Conservation (phyloP, 345 rosid genomes). For the Noccaea bulbosa region DNA sequence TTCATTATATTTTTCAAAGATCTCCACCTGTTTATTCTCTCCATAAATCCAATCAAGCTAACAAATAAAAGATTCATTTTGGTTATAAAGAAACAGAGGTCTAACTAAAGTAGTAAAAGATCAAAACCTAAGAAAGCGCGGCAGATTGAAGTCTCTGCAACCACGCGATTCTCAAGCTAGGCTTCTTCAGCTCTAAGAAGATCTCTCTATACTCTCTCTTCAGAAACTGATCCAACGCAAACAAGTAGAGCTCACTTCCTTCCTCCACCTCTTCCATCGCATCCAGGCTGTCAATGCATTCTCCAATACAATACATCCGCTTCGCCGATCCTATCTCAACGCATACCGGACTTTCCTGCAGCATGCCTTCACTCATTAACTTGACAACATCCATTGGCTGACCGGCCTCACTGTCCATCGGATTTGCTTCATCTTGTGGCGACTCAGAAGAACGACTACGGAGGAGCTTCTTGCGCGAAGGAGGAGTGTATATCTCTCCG, state of each 20-base stretch:
- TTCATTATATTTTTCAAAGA: no score
- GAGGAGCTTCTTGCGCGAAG: slow-evolving; percentile 35
- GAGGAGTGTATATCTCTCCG: slow-evolving; percentile 45
- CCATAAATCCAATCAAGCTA: no score
- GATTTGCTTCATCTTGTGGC: slow-evolving; percentile 18
- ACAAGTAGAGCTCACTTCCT: slow-evolving; percentile 56
- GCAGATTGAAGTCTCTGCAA: slow-evolving; percentile 49
- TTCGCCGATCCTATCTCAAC: slow-evolving; percentile 40
- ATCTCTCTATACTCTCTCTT: slow-evolving; percentile 63
- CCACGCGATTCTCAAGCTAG: slow-evolving; percentile 54
- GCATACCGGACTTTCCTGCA: slow-evolving; percentile 41
- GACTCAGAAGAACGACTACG: slow-evolving; percentile 36
- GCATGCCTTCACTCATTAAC: slow-evolving; percentile 36
- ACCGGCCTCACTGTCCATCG: not conserved
- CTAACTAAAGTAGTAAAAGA: not conserved
- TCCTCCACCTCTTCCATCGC: slow-evolving; percentile 52
- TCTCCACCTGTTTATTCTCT: not conserved
- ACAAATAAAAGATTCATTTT: not conserved
- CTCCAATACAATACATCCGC: slow-evolving; percentile 49
- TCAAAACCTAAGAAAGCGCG: slow-evolving; percentile 14
- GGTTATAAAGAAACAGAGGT: slow-evolving; percentile 21
- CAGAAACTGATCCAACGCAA: slow-evolving; percentile 57
- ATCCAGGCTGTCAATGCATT: slow-evolving; percentile 58
- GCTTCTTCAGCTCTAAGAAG: slow-evolving; percentile 57
- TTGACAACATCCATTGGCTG: slow-evolving; percentile 33